Evolutionary conservation across 805 yeast genomes (phyloP), one percentile per base, ranked within the genome.

Genomic region (Candida namnaoensis): DNA sequence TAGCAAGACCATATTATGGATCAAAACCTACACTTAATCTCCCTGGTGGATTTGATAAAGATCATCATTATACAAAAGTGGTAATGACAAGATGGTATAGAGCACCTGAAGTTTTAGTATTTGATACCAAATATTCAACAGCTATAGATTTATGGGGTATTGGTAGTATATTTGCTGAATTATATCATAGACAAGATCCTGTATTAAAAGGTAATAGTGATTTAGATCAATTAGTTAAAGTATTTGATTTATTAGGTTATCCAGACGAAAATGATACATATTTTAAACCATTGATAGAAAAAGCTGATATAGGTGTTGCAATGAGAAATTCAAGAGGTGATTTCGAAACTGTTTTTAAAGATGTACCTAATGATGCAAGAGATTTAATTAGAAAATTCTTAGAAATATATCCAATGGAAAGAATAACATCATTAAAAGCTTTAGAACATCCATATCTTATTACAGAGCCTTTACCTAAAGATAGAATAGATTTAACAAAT

Each of bases 81-180:
- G 99, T 93, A 3, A 98, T 93, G 34, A 93, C 99, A 0, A 65
- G 99, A 48, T 93, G 99, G 99, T 93, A 95, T 61, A 70, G 99
- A 44, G 95, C 99, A 1, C 99, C 98, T 0, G 99, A 91, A 59
- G 69, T 93, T 15, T 71, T 93, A 13, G 64, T 93, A 41, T 96
- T 96, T 4, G 95, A 88, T 49, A 71, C 83, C 50, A 68, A 74
- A 44, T 91, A 91, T 59, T 88, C 97, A 2, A 85, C 97, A 0
- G 95, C 98, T 0, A 91, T 91, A 11, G 99, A 93, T 62, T 74
- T 93, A 64, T 93, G 99, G 99, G 97, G 98, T 0, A 75, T 87
- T 19, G 98, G 98, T 1, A 93, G 99, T 64, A 91, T 93, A 0
- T 81, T 93, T 56, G 99, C 88, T 0, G 99, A 93, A 62, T 71